These are phyloP conservation scores for Trametopsis cervina DNA, from an alignment of 768 basidiomycete genomes.

Conservation along the genomic window DNA sequence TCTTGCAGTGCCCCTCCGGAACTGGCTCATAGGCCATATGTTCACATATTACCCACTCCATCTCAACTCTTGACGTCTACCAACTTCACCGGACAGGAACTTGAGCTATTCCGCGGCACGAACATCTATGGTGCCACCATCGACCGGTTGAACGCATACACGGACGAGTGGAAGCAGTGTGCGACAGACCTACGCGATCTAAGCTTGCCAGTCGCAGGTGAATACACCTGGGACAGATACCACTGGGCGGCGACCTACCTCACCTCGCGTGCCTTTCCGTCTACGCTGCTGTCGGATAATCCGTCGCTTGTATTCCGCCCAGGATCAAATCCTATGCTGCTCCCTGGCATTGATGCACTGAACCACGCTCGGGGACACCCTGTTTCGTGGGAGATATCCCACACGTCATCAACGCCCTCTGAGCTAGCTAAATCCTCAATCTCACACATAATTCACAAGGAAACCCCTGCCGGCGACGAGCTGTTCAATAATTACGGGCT, in stretches of 20 bases:
- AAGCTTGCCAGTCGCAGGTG: conserved; percentile 7
- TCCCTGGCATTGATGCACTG: conserved; percentile 82
- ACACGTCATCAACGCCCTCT: conserved; percentile 1
- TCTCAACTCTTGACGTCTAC: conserved; percentile 62
- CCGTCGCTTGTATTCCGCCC: conserved; percentile 46
- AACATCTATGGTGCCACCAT: conserved; percentile 74
- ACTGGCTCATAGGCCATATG: conserved; percentile 49
- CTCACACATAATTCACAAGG: conserved; percentile 52
- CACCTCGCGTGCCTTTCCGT: conserved; percentile 89
- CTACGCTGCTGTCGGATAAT: conserved; percentile 56
- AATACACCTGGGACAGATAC: conserved; percentile 69
- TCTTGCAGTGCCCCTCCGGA: conserved; percentile 5
- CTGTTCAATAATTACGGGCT: conserved; percentile 90
- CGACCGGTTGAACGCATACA: conserved; percentile 60
- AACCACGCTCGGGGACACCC: conserved; percentile 80
- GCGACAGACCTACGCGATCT: conserved; percentile 16
- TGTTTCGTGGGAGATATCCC: conserved; percentile 72
- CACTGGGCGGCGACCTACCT: conserved; percentile 68
- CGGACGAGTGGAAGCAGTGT: conserved; percentile 55
- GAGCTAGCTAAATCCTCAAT: conserved; percentile 32
- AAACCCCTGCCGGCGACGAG: conserved; percentile 40
- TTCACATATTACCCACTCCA: conserved; percentile 55
- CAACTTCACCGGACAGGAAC: conserved; percentile 59
- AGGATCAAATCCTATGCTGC: conserved; percentile 64
- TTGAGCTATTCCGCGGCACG: conserved; percentile 63